phyloP scores from a whole-genome alignment of 1,139 yeast genomes.

The Blastobotrys ciferrii region DNA sequence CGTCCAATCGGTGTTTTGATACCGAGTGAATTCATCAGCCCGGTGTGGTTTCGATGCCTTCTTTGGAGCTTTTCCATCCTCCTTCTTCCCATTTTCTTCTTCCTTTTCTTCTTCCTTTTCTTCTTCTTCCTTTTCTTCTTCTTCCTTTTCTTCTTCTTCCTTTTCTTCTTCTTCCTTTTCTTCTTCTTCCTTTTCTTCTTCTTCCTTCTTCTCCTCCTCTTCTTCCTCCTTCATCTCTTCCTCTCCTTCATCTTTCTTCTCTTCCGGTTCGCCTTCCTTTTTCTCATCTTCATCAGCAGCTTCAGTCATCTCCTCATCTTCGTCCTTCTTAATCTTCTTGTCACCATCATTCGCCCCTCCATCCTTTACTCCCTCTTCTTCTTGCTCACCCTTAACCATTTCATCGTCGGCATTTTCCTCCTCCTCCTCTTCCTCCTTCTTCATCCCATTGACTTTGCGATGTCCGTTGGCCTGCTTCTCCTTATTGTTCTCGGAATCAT shows the following conservation, averaged over 20 bases:
- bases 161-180: slow-evolving; percentile 25
- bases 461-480: slow-evolving; percentile 24
- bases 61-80: slow-evolving; percentile 23
- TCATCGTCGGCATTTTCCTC: slow-evolving; percentile 19
- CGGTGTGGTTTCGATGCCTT: slow-evolving; percentile 14
- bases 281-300: slow-evolving; percentile 16
- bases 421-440: slow-evolving; percentile 22
- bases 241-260: slow-evolving; percentile 8
- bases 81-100: slow-evolving; percentile 28
- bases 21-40: slow-evolving; percentile 50
- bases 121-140: slow-evolving; percentile 16
- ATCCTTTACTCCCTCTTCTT: slow-evolving; percentile 19
- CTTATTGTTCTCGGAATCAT: slow-evolving; percentile 34
- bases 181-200: slow-evolving; percentile 24
- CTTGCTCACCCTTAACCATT: too few species aligned
- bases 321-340: too few species aligned
- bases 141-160: slow-evolving; percentile 17
- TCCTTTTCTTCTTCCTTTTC: slow-evolving; percentile 15
- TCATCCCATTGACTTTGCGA: slow-evolving; percentile 22
- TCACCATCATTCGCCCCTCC: slow-evolving; percentile 23
- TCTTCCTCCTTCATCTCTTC: slow-evolving; percentile 26
- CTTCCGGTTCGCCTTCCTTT: slow-evolving; percentile 17
- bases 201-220: slow-evolving; percentile 27
- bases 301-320: slow-evolving; percentile 24
- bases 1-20: slow-evolving; percentile 69